Percentiles rank a stretch among this genome's conserved stretches.
phyloP scores from a whole-genome alignment of 2,329 filamentous ascomycete genomes.

The Penicillium sp. region DNA sequence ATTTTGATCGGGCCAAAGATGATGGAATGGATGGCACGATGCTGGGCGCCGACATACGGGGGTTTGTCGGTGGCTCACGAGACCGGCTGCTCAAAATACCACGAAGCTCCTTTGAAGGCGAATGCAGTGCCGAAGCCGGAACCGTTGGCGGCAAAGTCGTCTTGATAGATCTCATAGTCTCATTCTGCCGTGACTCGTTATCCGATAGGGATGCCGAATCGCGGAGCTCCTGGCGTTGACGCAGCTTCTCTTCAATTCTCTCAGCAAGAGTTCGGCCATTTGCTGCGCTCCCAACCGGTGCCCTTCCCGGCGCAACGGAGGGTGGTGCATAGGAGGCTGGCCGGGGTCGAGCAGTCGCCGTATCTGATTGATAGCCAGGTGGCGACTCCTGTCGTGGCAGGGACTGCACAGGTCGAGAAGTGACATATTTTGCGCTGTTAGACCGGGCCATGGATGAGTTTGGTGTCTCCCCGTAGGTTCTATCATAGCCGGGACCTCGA shows the following conservation, averaged over 20 bases:
- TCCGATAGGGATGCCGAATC: slow-evolving; percentile 25
- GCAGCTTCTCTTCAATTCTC: slow-evolving; percentile 41
- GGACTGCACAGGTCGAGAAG: slow-evolving; percentile 12
- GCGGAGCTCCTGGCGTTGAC: slow-evolving; percentile 34
- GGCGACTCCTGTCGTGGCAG: slow-evolving; percentile 18
- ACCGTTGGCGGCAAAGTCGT: slow-evolving; percentile 1
- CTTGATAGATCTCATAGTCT: slow-evolving; percentile 11
- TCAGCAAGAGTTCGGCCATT: slow-evolving; percentile 34
- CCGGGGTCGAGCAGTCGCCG: slow-evolving; percentile 17
- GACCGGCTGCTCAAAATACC: slow-evolving; percentile 6
- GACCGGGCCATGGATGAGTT: slow-evolving; percentile 21
- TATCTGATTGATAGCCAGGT: slow-evolving; percentile 32
- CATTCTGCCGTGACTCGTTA: slow-evolving; percentile 14
- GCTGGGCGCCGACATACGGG: slow-evolving; percentile 17
- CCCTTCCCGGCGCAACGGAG: slow-evolving; percentile 8
- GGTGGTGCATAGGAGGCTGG: slow-evolving; percentile 10
- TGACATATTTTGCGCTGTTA: slow-evolving; percentile 26
- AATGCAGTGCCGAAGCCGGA: slow-evolving; percentile 11
- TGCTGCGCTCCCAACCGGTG: slow-evolving; percentile 9
- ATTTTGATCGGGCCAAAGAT: slow-evolving; percentile 5
- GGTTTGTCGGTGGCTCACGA: slow-evolving; percentile 11
- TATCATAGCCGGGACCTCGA: slow-evolving; percentile 16
- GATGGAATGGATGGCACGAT: slow-evolving; percentile 7
- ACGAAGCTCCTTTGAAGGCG: slow-evolving; percentile 14
- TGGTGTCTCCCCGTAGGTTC: not conserved